Evolutionary conservation across 2,329 filamentous ascomycete genomes (phyloP).

Genomic region (Teratosphaeria epicoccoides): DNA sequence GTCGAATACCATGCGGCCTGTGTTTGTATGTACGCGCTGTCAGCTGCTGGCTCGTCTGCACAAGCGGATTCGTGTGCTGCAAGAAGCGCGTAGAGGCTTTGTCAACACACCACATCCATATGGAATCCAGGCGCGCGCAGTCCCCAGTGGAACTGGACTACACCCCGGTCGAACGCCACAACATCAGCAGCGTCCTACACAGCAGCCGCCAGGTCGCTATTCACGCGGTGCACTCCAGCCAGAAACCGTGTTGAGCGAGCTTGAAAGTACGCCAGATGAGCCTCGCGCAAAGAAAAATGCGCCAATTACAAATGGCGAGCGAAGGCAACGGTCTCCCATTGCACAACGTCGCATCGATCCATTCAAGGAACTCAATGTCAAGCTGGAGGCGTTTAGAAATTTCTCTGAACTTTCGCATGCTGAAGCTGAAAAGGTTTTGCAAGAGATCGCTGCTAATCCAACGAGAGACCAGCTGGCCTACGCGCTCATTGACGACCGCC

Average conservation of each 20-base stretch:
- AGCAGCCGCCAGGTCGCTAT: background rate
- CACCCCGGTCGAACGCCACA: background rate
- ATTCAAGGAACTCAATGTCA: background rate
- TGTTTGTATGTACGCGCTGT: slow-evolving; percentile 3
- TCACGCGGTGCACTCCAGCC: background rate
- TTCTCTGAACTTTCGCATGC: background rate
- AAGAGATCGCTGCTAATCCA: background rate
- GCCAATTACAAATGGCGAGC: background rate
- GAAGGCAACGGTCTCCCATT: background rate
- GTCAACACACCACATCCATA: background rate
- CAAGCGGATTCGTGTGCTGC: background rate
- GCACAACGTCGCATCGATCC: background rate
- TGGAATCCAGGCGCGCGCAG: background rate
- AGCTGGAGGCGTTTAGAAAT: background rate
- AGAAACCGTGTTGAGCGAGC: background rate
- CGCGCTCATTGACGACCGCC: background rate
- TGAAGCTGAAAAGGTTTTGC: slow-evolving; percentile 1
- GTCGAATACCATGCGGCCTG: background rate
- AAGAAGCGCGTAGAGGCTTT: slow-evolving; percentile 4
- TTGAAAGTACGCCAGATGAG: background rate
- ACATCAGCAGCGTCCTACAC: background rate
- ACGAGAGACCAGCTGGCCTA: background rate
- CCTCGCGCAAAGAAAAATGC: background rate
- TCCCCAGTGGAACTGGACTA: background rate
- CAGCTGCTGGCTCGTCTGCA: background rate